Percentiles rank a stretch among this genome's conserved stretches.
These are phyloP conservation scores for Zygnema circumcarinatum DNA, from an alignment of 139 green algal genomes.

Conservation along the genomic window DNA sequence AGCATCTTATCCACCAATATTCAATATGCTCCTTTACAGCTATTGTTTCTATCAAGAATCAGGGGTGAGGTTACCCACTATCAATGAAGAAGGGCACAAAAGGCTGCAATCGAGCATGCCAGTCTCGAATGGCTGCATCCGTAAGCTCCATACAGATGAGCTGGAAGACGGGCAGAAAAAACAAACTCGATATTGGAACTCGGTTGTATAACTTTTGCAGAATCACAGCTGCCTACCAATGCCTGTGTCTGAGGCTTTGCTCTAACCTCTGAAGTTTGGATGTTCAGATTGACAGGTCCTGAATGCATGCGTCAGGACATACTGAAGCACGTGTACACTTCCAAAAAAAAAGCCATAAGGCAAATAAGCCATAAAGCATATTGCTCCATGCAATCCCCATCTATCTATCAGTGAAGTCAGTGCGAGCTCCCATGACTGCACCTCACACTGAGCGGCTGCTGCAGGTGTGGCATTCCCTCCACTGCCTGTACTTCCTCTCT, in stretches of 20 bases:
- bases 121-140: constrained; percentile 11
- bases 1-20: too few relatives aligned
- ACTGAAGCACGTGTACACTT: too few relatives aligned
- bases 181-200: constrained; percentile 1
- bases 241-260: neutral
- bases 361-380: too few relatives aligned
- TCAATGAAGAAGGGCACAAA: constrained; percentile 56
- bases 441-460: neutral
- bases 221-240: neutral
- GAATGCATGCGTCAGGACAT: too few relatives aligned
- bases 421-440: neutral
- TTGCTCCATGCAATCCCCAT: too few relatives aligned
- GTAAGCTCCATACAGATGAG: constrained; percentile 27
- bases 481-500: neutral
- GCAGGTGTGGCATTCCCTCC: neutral
- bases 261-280: too few relatives aligned
- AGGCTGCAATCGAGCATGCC: constrained; percentile 48
- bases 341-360: too few relatives aligned
- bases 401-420: neutral
- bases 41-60: neutral
- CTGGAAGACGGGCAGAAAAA: constrained; percentile 1
- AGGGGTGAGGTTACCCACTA: constrained; percentile 19
- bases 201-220: neutral
- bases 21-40: too few relatives aligned
- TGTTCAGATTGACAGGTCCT: too few relatives aligned